Conservation (phyloP, 768 basidiomycete genomes). For the Russula dissimulans region DNA sequence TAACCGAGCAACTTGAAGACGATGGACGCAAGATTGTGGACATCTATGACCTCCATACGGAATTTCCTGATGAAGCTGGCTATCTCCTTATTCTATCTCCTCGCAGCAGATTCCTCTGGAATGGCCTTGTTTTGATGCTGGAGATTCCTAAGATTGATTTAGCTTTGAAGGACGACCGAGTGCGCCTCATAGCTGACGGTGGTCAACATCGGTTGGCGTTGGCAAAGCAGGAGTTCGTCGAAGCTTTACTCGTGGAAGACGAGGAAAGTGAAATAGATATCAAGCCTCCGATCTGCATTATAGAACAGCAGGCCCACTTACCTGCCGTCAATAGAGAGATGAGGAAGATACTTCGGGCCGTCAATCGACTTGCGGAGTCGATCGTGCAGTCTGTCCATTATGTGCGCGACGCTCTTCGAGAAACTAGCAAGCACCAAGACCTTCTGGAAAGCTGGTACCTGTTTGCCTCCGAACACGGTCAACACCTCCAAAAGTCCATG, state of each 20-base stretch:
- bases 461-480: conserved; percentile 94
- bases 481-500: conserved; percentile 83
- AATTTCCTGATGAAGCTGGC: conserved; percentile 48
- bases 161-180: conserved; percentile 76
- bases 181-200: conserved; percentile 88
- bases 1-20: conserved; percentile 47
- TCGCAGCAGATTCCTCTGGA: conserved; percentile 82
- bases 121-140: conserved; percentile 75
- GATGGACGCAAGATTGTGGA: conserved; percentile 43
- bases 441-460: conserved; percentile 88
- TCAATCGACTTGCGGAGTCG: conserved; percentile 83
- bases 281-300: conserved; percentile 26
- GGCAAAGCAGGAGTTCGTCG: conserved; percentile 70
- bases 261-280: conserved; percentile 43
- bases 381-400: conserved; percentile 89
- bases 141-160: conserved; percentile 70
- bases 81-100: conserved; percentile 88
- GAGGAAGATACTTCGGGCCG: conserved; percentile 82
- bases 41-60: conserved; percentile 36
- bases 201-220: conserved; percentile 62
- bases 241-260: conserved; percentile 51
- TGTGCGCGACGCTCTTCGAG: conserved; percentile 59
- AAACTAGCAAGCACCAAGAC: conserved; percentile 65
- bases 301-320: conserved; percentile 84
- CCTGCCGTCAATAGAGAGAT: conserved; percentile 84